Evolutionary conservation across 768 basidiomycete species (phyloP).

Genomic region (Mycena kentingensis): DNA sequence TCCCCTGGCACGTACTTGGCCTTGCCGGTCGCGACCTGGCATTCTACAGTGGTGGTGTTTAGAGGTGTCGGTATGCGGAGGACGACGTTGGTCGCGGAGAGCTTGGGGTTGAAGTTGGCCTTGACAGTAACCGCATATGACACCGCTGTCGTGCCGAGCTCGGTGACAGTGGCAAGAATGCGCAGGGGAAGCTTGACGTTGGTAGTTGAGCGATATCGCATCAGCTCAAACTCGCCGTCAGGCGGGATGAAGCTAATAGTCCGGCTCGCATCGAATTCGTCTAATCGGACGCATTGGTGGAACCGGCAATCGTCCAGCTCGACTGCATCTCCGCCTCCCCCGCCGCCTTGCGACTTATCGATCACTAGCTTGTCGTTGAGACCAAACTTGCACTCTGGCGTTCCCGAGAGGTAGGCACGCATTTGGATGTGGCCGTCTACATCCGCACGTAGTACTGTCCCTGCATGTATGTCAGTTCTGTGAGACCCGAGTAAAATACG

Average conservation of each 20-base stretch:
- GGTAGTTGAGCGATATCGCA: constrained; percentile 94
- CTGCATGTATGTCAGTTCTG: constrained; percentile 38
- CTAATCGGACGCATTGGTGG: constrained; percentile 95
- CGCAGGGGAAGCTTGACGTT: constrained; percentile 94
- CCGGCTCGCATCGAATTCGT: constrained; percentile 91
- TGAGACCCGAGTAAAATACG: neutral
- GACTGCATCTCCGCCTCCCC: constrained; percentile 74
- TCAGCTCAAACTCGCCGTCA: constrained; percentile 98
- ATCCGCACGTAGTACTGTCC: constrained; percentile 89
- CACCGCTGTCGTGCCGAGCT: constrained; percentile 89
- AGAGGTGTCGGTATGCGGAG: constrained; percentile 94
- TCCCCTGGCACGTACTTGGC: constrained; percentile 97
- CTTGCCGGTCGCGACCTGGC: constrained; percentile 90
- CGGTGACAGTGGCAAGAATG: constrained; percentile 87
- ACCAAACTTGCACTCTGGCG: constrained; percentile 98
- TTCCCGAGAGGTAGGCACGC: constrained; percentile 95
- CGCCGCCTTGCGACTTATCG: constrained; percentile 68
- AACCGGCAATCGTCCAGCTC: constrained; percentile 98
- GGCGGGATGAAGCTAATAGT: constrained; percentile 98
- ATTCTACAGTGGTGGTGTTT: constrained; percentile 90
- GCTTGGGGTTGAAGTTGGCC: constrained; percentile 87
- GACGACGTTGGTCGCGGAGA: constrained; percentile 90
- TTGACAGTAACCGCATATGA: constrained; percentile 88
- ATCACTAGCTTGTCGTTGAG: constrained; percentile 98
- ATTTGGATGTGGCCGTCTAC: constrained; percentile 98